Evolutionary conservation across 2,329 filamentous ascomycete genomes (phyloP), one percentile per base, ranked within the genome.

Genomic region (Colletotrichum tabaci): DNA sequence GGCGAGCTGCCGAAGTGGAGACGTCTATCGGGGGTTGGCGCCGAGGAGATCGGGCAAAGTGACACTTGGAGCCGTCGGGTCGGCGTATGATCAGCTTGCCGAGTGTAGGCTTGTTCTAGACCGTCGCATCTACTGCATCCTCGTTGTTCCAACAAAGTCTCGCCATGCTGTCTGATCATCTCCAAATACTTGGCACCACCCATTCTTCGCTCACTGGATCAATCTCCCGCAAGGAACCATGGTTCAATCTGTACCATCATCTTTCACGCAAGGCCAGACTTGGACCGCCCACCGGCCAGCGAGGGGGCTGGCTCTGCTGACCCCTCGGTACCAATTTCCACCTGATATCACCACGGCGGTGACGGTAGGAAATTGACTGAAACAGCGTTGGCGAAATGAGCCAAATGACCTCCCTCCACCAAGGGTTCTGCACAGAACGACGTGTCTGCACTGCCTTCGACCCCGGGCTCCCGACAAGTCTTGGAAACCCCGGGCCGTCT

Each of bases 391-490:
- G 44, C 64, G 64, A 62, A 62, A 62, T 57, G 64, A 57, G 44
- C 64, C 56, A 62, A 62, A 62, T 57, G 64, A 57, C 49, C 23
- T 26, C 67, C 49, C 23, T 26, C 67, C 55, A 46, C 23, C 42
- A 23, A 56, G 18, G 8, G 8, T n/a, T 30, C 7, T 30, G 30
- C 30, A 30, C 35, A 8, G n/a, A 21, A 35, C 53, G 30, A 5
- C 53, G 18, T 46, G 18, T 23, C 8, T 23, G 30, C 53, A 50
- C 55, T 55, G 47, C 42, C 57, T 49, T 46, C 13, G 40, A 13
- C 21, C 15, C 10, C 23, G n/a, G n/a, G 35, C 10, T 38, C 56
- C 38, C 23, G 30, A 42, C 18, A 9, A 52, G 18, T 44, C 44
- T 21, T 16, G 30, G 7, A 26, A 35, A 49, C 30, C 23, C n/a